Base-by-base conservation (phyloP, 2,329 filamentous ascomycete genomes). In the Colletotrichum sp. region DNA sequence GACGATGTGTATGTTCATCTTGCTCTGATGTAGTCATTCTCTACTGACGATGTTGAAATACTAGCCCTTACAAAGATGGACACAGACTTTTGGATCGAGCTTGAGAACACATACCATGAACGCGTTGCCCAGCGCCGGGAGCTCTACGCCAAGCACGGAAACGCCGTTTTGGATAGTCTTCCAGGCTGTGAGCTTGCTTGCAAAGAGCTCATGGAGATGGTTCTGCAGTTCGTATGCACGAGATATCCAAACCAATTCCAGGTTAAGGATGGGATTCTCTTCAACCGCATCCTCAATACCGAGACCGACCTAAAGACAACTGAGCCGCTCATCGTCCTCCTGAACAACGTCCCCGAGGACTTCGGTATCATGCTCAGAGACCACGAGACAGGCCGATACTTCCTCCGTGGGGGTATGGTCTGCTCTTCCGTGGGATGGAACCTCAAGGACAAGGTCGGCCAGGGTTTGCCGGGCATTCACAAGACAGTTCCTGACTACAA, bases 151-250 rank as follows among this genome's bases (percentile, higher is more conserved):
- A 85, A 92, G 74, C 88, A 96, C 78, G 92, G 93, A 3, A 87
- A 88, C 12, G 84, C 87, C 5, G 92, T 98, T 3, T 88, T 97
- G 2, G 90, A 93, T 72, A 88, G 88, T 36, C 87, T 96, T 0
- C 94, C 94, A 0, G 95, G 95, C 2, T 93, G 93, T 0, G 94
- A 97, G 79, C 86, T 97, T 0, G 95, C 93, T 0, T 95, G 93
- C 82, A 96, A 95, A 81, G 95, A 98, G 80, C 87, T 97, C 8
- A 96, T 97, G 95, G 95, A 98, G 83, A 96, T 96, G 92, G 90
- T 88, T 4, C 79, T 98, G 5, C 94, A 96, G 78, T 98, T 96
- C 78, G 84, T 96, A n/a, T 94, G 92, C 76, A 89, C 91, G 5
- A 89, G 95, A 5, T 98, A 98, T 80, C 95, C 95, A 0, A 90